Evolutionary conservation across 495 filamentous ascomycete genomes (phyloP), one percentile per base, ranked within the genome.

Genomic region (Parathielavia hyrcaniae): DNA sequence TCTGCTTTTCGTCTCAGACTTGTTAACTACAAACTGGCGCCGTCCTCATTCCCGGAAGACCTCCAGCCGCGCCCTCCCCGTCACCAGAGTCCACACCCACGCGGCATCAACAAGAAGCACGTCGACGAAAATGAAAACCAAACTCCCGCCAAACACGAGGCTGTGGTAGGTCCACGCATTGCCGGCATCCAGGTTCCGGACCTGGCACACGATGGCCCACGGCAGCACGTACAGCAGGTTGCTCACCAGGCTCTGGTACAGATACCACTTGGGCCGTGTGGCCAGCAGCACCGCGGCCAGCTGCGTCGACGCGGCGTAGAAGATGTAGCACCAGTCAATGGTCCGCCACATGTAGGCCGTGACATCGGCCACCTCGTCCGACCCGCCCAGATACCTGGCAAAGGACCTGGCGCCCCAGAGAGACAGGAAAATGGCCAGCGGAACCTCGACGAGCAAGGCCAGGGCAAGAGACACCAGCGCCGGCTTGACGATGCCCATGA

Each of bases 321-420:
- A 85, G 51, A 90, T 83, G 67, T 90, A 90, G 67, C 85, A 87
- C 86, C 85, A 86, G 63, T 86, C 83, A 41, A 84, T 82, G 3
- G 74, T 84, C 63, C 77, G 73, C 86, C 87, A 90, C 86, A 89
- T 90, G 32, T 82, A 73, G 22, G 75, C 76, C 6, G 84, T 83
- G 14, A 88, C 83, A 3, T 71, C 59, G 0, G 86, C 80, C 1
- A 89, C 86, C 0, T 68, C 64, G 22, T 73, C 67, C 0, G 77
- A 82, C 1, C 67, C 71, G 16, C 79, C 81, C 23, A 90, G 69
- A 58, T 78, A 89, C 30, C 65, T 71, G 0, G 86, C 86, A 63
- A 88, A 90, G 0, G 72, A 61, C 10, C 73, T 66, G 35, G 78
- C 77, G 22, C 85, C 84, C 65, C 70, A 81, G 45, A 84, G 39